Evolutionary conservation across 1,284 basidiomycete genomes (phyloP), one percentile per base, ranked within the genome.

Genomic region (Vanrija sp.): DNA sequence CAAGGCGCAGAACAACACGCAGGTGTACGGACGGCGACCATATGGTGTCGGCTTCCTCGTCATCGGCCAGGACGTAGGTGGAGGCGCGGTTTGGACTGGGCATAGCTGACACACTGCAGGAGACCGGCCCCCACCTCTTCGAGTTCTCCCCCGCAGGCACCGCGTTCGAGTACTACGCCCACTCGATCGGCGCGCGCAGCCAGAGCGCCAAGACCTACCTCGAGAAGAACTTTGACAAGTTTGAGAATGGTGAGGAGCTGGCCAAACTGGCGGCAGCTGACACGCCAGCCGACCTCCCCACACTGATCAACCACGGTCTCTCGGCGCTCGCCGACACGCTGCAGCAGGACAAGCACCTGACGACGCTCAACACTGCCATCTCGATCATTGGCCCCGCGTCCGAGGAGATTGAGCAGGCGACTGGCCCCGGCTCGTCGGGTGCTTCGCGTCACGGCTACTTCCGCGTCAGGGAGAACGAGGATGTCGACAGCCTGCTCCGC

Each of bases 1-100:
- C 72, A 95, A 94, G 84, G 96, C 96, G 0, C 96, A 99, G 78
- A 88, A 93, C 49, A 98, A 98, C 78, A 99, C 96, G 0, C 96
- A 98, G 79, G 89, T 97, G 76, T 98, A 98, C 73, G 96, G 96
- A 56, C 85, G 91, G 65, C 83, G 96, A 56, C 96, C 96, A 6
- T 99, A 99, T 68, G 96, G 96, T 73, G 96, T 99, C 8, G 96
- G 96, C 22, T 97, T 98, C 82, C 85, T 99, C 52, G 93, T 99
- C 62, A 89, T 96, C 64, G 96, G 96, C 8, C 85, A 89, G 69
- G 96, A 98, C 77, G 78, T 15, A 10, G 10, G 1, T 9, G 20
- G 23, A 5, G 15, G 36, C n/a, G 16, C 7, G 15, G 8, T 16
- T 41, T 3, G 15, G 9, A n/a, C 19, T n/a, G 3, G 6, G 20